Evolutionary conservation across 257 asterid genomes (phyloP).

Genomic region (Petrea volubilis): DNA sequence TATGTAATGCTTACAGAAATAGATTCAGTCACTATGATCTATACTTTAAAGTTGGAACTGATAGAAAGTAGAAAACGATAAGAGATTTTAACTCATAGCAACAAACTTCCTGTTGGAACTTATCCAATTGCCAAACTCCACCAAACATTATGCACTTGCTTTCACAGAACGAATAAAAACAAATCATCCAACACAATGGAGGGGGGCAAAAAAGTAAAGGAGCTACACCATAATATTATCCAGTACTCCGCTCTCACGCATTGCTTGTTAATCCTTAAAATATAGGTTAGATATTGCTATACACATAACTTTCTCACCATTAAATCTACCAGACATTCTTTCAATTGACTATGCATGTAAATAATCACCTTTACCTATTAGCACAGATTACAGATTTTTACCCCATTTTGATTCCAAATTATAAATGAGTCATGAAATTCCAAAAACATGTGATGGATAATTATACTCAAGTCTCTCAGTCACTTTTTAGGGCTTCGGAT

Average conservation of each 20-base stretch:
- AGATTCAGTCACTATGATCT: background rate
- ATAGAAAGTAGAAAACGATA: background rate
- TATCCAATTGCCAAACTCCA: background rate
- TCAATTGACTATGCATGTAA: background rate
- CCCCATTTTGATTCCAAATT: slow-evolving; percentile 1
- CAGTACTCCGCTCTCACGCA: background rate
- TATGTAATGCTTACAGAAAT: background rate
- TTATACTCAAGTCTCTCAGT: background rate
- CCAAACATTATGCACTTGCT: background rate
- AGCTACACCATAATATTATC: background rate
- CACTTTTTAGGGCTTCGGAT: background rate
- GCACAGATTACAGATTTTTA: background rate
- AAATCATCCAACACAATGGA: background rate
- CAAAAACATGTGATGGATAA: slow-evolving; percentile 7
- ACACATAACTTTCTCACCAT: slow-evolving; percentile 1
- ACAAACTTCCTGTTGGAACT: background rate
- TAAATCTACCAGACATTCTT: background rate
- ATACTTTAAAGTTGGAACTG: background rate
- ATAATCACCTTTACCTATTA: background rate
- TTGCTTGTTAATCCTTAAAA: background rate
- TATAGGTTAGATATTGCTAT: background rate
- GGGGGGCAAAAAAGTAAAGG: background rate
- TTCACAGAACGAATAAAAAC: background rate
- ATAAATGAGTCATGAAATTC: background rate
- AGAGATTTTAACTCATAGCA: background rate